Evolutionary conservation across 345 rosid genomes (phyloP), one percentile per base, ranked within the genome.

Genomic region (Psidium guajava): DNA sequence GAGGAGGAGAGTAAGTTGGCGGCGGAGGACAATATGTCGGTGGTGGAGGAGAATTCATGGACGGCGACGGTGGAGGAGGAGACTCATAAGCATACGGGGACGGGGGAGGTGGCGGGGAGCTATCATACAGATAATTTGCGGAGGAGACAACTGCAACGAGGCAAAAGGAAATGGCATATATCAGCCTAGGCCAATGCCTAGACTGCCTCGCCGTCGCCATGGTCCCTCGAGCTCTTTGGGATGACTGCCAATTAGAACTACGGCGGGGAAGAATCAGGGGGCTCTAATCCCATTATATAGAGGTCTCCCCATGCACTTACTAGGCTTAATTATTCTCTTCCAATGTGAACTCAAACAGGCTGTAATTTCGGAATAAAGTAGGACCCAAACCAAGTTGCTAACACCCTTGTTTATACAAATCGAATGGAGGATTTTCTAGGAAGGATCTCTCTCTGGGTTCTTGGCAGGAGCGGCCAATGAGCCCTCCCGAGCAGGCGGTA

Each of bases 141-240:
- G 82, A 86, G 0, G 36, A 83, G 59, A 28, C 3, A 6, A 86
- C 84, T 36, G 88, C 89, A 8, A 86, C 11, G 83, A 92, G 83
- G 82, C 85, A 89, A 74, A 90, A 84, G 74, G 86, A 85, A 20
- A 89, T 22, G 6, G 83, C 90, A 27, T 15, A 32, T 10, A 32
- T 20, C 75, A 20, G 82, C 82, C 87, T 28, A 55, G 89, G 53
- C 20, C n/a, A 53, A 80, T 85, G 85, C 86, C 86, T 25, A 36
- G 61, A 44, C 84, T 6, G 61, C 18, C 51, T 82, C n/a, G 24
- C 11, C 5, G 75, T 32, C 1, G 32, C 64, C 64, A 58, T 58
- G 64, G 36, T n/a, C 69, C 8, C 69, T 58, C 18, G 18, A 58
- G n/a, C 18, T 6, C 12, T 5, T 6, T 57, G 8, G 36, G 69